Percentiles rank a stretch among this genome's conserved stretches.
phyloP scores from a whole-genome alignment of 1,284 basidiomycete species.

The Cryptococcus hybrid region DNA sequence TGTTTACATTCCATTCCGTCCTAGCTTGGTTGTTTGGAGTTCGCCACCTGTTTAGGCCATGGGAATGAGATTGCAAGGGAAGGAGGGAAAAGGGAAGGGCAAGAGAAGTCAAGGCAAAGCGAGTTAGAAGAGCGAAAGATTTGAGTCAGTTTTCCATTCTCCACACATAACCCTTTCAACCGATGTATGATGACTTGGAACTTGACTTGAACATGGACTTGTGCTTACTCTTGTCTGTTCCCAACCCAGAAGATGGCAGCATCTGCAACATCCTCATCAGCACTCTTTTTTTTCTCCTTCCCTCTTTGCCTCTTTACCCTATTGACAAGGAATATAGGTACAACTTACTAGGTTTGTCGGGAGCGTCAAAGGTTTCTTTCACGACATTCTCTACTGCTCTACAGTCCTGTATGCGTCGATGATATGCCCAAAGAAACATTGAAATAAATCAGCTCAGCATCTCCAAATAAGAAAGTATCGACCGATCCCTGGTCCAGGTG shows the following conservation, averaged over 20 bases:
- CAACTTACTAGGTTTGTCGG: slow-evolving; percentile 55
- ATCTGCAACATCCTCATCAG: slow-evolving; percentile 25
- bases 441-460: no score
- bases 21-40: slow-evolving; percentile 60
- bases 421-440: not conserved
- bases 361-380: slow-evolving; percentile 57
- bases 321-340: no score
- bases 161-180: no score
- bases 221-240: slow-evolving; percentile 61
- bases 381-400: slow-evolving; percentile 63
- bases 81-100: not conserved
- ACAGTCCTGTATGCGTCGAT: slow-evolving; percentile 62
- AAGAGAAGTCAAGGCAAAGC: no score
- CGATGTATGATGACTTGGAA: no score
- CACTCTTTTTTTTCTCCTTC: no score
- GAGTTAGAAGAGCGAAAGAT: no score
- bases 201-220: no score
- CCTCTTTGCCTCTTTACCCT: no score
- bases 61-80: not conserved
- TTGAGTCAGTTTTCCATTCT: no score
- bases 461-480: no score
- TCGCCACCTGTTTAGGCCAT: slow-evolving; percentile 23
- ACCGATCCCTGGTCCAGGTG: not conserved
- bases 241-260: slow-evolving; percentile 73
- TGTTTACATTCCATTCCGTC: slow-evolving; percentile 61